Evolutionary conservation across 371 early-diverging fungal genomes (phyloP), one percentile per base, ranked within the genome.

Genomic region (Apophysomyces sp.): DNA sequence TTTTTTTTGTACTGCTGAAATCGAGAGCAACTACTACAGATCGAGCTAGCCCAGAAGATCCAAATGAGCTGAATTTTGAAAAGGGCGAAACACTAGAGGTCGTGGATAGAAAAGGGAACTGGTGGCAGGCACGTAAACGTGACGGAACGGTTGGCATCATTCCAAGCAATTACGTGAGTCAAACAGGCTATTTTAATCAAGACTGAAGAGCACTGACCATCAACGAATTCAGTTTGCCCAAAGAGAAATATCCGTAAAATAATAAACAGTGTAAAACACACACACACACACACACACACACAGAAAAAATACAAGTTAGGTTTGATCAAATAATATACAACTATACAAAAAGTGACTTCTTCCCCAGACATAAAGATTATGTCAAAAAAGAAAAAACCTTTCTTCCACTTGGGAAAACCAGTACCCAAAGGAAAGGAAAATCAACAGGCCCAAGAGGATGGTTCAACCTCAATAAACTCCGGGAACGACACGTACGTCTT

Each of bases 91-190:
- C 86, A 4, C 68, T 96, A 72, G 89, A 91, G 44, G 84, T 96
- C 36, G 73, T 90, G 11, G 93, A 94, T 71, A 86, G 82, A 71
- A 88, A 90, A 73, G 95, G 95, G 69, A 92, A 93, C 67, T 95
- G 95, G 95, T 95, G 95, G 95, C 90, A 93, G 72, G 95, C 91
- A 49, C 85, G 87, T 58, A 87, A 87, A 61, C 73, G 78, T 40
- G 87, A 92, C 66, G 94, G 94, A 24, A 67, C 77, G 5, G 66
- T 87, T 13, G 96, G 96, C 59, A 94, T 95, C 75, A 93, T 88
- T 13, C 96, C 96, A 24, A 86, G 87, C 76, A 95, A 95, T 79
- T 95, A 92, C 66, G 61, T 85, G 64, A 67, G 69, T 68, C 8
- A 41, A 44, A 62, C 15, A 44, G 49, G 49, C 49, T 44, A 44